Conservation (phyloP, 2,329 filamentous ascomycete genomes). For the Diaporthe destruens region DNA sequence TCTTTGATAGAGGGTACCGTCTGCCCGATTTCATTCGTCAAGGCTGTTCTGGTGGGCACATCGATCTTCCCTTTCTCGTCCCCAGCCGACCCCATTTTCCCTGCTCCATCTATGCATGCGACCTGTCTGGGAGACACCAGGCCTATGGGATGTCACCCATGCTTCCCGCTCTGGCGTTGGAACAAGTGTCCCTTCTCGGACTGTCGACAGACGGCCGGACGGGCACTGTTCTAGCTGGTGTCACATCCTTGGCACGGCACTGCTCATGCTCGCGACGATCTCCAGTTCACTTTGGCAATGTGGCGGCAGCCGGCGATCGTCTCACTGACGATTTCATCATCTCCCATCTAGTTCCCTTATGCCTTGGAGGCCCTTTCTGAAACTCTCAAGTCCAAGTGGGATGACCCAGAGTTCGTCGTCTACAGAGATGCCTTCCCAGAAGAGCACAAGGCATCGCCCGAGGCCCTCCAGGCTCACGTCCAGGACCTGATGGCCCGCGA, state of each 20-base stretch:
- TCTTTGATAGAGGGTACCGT: conserved; percentile 78
- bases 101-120: conserved; percentile 42
- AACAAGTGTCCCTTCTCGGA: conserved; percentile 19
- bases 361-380: conserved; percentile 75
- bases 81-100: conserved; percentile 41
- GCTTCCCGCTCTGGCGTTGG: conserved; percentile 27
- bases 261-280: conserved; percentile 29
- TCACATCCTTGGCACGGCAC: conserved; percentile 17
- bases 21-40: conserved; percentile 87
- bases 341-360: conserved; percentile 76
- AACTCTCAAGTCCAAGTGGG: conserved; percentile 76
- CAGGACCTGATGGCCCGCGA: conserved; percentile 78
- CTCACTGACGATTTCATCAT: conserved; percentile 31
- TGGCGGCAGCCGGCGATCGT: conserved; percentile 22
- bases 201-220: conserved; percentile 1
- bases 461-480: conserved; percentile 75
- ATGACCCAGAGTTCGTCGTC: conserved; percentile 70
- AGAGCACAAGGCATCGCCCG: conserved; percentile 69
- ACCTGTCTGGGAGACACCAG: conserved; percentile 36
- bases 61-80: conserved; percentile 44
- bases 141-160: conserved; percentile 38
- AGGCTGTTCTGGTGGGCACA: conserved; percentile 80
- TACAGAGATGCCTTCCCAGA: conserved; percentile 80
- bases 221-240: conserved; percentile 17
- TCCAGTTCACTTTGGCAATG: conserved; percentile 13